These are phyloP conservation scores for Phaffomyces antillensis DNA, from an alignment of 805 yeast species.

Conservation along the genomic window DNA sequence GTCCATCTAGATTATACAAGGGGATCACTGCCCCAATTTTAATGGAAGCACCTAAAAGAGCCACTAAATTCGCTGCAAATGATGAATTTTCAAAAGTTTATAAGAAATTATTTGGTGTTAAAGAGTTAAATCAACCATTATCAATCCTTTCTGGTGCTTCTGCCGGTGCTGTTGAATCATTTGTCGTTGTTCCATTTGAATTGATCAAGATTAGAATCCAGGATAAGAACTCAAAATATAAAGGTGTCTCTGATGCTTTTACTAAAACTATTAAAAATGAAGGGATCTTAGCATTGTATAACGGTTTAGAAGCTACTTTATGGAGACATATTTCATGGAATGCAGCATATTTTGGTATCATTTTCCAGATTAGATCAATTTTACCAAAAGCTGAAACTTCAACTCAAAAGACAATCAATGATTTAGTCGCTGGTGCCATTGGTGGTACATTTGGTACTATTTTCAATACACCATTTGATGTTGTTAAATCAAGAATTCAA, in stretches of 20 bases:
- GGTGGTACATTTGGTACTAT: constrained; percentile 98
- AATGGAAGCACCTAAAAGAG: constrained; percentile 99
- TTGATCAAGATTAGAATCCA: constrained; percentile 91
- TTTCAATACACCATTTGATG: constrained; percentile 94
- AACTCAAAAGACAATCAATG: constrained; percentile 74
- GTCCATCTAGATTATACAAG: constrained; percentile 74
- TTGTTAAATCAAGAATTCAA: constrained; percentile 94
- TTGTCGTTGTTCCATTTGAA: constrained; percentile 97
- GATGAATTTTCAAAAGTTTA: constrained; percentile 93
- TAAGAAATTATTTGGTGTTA: constrained; percentile 60
- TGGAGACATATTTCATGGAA: constrained; percentile 98
- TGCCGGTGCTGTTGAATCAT: constrained; percentile 96
- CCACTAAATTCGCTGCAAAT: constrained; percentile 96
- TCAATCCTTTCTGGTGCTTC: constrained; percentile 94
- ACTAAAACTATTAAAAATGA: constrained; percentile 62
- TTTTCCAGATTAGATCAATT: constrained; percentile 73
- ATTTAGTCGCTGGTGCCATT: constrained; percentile 84
- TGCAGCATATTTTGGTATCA: constrained; percentile 95
- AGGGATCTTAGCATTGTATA: constrained; percentile 80
- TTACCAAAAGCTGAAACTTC: constrained; percentile 72
- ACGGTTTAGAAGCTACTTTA: constrained; percentile 92
- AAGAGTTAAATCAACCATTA: constrained; percentile 68
- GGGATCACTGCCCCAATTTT: constrained; percentile 95
- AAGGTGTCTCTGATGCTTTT: constrained; percentile 79
- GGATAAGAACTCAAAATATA: constrained; percentile 75